Evolutionary conservation across 2,329 filamentous ascomycete genomes (phyloP).

Genomic region (Sporothrix protearum): DNA sequence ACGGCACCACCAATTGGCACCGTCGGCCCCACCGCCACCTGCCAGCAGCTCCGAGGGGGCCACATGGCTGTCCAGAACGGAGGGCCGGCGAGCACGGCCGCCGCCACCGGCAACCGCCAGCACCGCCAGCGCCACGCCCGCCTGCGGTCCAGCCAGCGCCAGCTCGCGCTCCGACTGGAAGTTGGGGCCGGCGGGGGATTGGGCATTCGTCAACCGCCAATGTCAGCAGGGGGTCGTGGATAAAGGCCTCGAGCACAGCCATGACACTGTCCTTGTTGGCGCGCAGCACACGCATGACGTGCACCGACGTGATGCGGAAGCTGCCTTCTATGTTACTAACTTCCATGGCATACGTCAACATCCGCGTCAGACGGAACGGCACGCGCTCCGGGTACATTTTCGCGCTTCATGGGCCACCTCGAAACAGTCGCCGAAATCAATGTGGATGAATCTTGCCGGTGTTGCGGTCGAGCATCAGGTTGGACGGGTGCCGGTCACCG

Average conservation of each 20-base stretch:
- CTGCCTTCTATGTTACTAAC: slow-evolving; percentile 99
- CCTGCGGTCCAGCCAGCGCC: slow-evolving; percentile 45
- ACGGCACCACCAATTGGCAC: slow-evolving; percentile 21
- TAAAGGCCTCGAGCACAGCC: slow-evolving; percentile 98
- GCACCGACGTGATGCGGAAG: slow-evolving; percentile 96
- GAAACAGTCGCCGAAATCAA: slow-evolving; percentile 99
- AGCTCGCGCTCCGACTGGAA: slow-evolving; percentile 60
- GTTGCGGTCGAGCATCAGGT: slow-evolving; percentile 92
- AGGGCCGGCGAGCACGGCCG: slow-evolving; percentile 59
- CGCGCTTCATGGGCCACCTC: slow-evolving; percentile 97
- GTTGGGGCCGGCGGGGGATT: slow-evolving; percentile 62
- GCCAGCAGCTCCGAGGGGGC: slow-evolving; percentile 58
- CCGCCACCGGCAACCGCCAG: slow-evolving; percentile 27
- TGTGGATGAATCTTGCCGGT: slow-evolving; percentile 97
- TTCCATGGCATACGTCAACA: slow-evolving; percentile 99
- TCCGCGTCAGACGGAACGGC: slow-evolving; percentile 94
- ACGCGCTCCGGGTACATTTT: slow-evolving; percentile 98
- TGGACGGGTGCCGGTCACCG: slow-evolving; percentile 94
- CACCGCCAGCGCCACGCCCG: slow-evolving; percentile 34
- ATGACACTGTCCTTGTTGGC: slow-evolving; percentile 98
- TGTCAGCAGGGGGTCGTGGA: slow-evolving; percentile 97
- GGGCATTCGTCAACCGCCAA: slow-evolving; percentile 80
- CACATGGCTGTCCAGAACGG: slow-evolving; percentile 63
- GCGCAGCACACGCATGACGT: slow-evolving; percentile 93
- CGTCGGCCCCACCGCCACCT: background rate